A percentile compares a stretch with the other conserved stretches of the same genome.
Evolutionary conservation across 1,284 basidiomycete species (phyloP).

Genomic region (Uromyces viciae-fabae): DNA sequence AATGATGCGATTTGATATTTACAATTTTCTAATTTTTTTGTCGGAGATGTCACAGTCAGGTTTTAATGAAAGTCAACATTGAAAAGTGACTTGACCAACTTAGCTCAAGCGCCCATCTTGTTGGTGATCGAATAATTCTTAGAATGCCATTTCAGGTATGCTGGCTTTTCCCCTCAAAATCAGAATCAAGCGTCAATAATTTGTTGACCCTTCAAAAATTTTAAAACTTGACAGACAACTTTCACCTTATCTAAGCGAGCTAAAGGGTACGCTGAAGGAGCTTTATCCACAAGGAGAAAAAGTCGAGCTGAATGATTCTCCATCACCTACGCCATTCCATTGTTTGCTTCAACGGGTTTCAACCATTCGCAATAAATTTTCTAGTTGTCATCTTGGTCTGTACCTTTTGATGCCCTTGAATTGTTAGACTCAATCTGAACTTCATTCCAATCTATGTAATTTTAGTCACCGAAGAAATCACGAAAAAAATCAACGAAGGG

Average conservation of each 20-base stretch:
- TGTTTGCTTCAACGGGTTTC: neutral
- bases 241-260: conserved; percentile 35
- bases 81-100: too few species aligned
- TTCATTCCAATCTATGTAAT: neutral
- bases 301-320: neutral
- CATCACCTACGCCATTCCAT: neutral
- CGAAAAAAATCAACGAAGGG: conserved; percentile 38
- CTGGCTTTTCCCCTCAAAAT: neutral
- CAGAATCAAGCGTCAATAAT: too few species aligned
- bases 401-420: neutral
- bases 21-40: too few species aligned
- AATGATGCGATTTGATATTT: too few species aligned
- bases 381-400: conserved; percentile 44
- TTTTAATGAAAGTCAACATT: too few species aligned
- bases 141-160: conserved; percentile 31
- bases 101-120: too few species aligned
- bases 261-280: conserved; percentile 33
- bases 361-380: neutral
- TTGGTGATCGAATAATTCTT: too few species aligned
- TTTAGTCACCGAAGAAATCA: conserved; percentile 41
- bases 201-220: neutral
- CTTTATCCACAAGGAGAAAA: neutral
- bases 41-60: too few species aligned
- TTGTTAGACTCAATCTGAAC: neutral
- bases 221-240: conserved; percentile 30